Evolutionary conservation across 225 moss, liverwort and hornwort genomes (phyloP), one percentile per base, ranked within the genome.

Genomic region (Bryum argenteum): DNA sequence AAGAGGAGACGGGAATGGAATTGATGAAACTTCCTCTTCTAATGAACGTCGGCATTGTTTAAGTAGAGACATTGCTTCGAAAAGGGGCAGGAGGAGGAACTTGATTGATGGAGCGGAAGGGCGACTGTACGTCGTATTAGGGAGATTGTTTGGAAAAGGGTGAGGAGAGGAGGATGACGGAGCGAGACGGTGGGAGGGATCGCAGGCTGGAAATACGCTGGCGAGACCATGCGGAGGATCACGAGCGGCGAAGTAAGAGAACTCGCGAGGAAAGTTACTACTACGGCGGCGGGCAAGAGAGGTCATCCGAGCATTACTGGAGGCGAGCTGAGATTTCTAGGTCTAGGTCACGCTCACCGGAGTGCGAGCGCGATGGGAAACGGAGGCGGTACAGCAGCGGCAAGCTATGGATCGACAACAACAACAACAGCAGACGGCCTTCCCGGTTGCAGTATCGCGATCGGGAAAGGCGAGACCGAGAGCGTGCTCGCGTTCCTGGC

Each of bases 361-460:
- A 63, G 72, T 59, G 67, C 45, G 65, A 77, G 63, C 79, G 72
- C 47, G 80, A 79, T 28, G 83, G 76, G 64, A 80, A 84, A 56
- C 69, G 80, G 54, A 70, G 78, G 73, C 80, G 80, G 72, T 59
- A 75, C 67, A 75, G 80, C 14, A 81, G 81, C 13, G 79, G 74
- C 17, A 65, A 77, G 26, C 50, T 50, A 23, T 65, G 75, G 72
- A 69, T 69, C 77, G 60, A 81, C n/a, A 81, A 71, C 19, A 79
- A 81, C 17, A 78, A 81, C 14, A 81, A 71, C 19, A 79, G 79
- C 17, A 76, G 77, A 26, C 72, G 78, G 20, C 48, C 17, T 17
- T 53, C 76, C 53, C 64, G 72, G 48, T 74, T 84, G 56, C 74
- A 81, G 68, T 74, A 78, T 17, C 82, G 89, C 40, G 76, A 82